Evolutionary conservation across 108 stramenopile species (phyloP), one percentile per base, ranked within the genome.

Genomic region (Stephanodiscus minutulus): DNA sequence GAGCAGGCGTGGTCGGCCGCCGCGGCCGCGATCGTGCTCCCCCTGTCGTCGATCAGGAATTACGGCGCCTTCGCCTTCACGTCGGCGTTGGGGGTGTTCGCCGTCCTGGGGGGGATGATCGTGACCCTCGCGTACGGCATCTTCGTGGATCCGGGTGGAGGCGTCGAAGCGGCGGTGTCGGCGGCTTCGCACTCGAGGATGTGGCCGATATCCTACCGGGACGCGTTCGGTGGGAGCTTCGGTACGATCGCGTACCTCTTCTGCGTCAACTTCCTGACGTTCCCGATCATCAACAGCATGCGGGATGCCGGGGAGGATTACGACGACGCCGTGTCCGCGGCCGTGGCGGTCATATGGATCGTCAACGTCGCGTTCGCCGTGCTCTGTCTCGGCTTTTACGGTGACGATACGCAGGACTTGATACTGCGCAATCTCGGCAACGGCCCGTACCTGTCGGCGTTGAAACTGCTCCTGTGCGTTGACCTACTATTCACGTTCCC

Each of bases 21-120:
- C 13, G 58, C 80, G 0, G 72, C 83, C 4, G 41, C 21, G 17
- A 48, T 64, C 8, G 75, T 84, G 11, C 59, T 77, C 13, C 83
- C 83, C 10, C 35, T 84, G 15, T 81, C 74, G 0, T 50, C 77
- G 46, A 44, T 84, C 15, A 27, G 83, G 49, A 72, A 81, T 68
- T 84, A 84, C 44, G 67, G 78, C 6, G 56, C 78, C 1, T 84
- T 84, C 54, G 83, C 80, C 10, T 84, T 84, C 37, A 84, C 83
- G 8, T 73, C 76, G 8, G 78, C 83, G 7, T 36, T 84, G 46
- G 83, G 83, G 15, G 80, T 83, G 5, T 47, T 49, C 20, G 78
- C 82, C 20, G 78, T 83, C 2, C 18, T 83, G 18, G 82, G 78
- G 24, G 82, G 82, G 36, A 83, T 83, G 24, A 22, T 43, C 7